A percentile compares a stretch with the other conserved stretches of the same genome.
Conservation (phyloP, 2,329 filamentous ascomycete genomes). For the Fusarium paranaense region DNA sequence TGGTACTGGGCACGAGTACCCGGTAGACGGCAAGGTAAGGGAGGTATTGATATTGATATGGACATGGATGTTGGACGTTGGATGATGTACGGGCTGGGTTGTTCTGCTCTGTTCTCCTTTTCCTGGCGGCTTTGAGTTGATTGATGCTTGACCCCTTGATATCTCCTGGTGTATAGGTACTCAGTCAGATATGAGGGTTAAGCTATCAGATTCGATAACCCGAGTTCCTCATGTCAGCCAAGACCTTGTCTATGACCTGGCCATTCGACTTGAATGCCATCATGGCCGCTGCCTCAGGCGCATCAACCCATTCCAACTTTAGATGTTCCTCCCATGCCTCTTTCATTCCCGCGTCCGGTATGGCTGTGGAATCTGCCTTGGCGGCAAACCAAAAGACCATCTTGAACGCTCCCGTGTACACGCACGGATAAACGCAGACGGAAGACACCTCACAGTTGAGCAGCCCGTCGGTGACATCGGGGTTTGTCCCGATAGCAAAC, state of each 20-base stretch:
- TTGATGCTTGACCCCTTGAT: background rate
- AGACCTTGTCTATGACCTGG: conserved; percentile 43
- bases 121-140: background rate
- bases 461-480: conserved; percentile 45
- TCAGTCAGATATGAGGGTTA: background rate
- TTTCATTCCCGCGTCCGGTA: conserved; percentile 42
- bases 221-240: conserved; percentile 42
- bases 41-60: conserved; percentile 2
- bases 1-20: conserved; percentile 4
- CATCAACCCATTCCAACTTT: conserved; percentile 41
- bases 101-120: background rate
- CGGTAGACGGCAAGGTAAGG: conserved; percentile 1
- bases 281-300: conserved; percentile 30
- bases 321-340: conserved; percentile 47
- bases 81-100: background rate
- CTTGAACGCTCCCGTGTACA: conserved; percentile 51
- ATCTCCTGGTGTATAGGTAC: background rate
- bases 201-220: conserved; percentile 40
- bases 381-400: conserved; percentile 56
- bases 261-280: conserved; percentile 41
- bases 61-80: background rate
- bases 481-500: background rate
- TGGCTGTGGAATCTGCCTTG: conserved; percentile 43
- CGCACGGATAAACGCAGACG: conserved; percentile 51
- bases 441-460: conserved; percentile 53